A percentile compares a stretch with the other conserved stretches of the same genome.
These are phyloP conservation scores for Curvularia eragrostidis DNA, from an alignment of 2,329 filamentous ascomycete genomes.

Conservation along the genomic window DNA sequence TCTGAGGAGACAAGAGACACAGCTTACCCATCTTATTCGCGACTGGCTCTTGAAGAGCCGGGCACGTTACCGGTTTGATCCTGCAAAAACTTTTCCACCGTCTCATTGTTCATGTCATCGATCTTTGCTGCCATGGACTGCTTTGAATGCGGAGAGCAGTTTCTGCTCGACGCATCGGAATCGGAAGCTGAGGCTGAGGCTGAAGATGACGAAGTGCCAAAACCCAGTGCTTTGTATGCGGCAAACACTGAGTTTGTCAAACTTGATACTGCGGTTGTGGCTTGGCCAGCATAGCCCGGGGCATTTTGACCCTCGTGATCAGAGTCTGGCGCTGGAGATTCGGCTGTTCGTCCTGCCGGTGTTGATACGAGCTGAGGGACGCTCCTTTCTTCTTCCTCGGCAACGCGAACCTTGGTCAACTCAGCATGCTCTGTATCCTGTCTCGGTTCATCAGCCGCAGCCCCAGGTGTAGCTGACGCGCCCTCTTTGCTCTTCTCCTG, in stretches of 20 bases:
- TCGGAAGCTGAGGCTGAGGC: constrained; percentile 24
- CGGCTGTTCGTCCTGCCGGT: not conserved
- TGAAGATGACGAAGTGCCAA: constrained; percentile 39
- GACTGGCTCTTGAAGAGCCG: not conserved
- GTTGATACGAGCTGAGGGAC: not conserved
- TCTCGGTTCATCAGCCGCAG: not conserved
- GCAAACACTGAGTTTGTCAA: constrained; percentile 39
- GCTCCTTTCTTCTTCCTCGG: constrained; percentile 4
- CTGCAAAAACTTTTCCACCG: constrained; percentile 34
- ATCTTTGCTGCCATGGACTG: constrained; percentile 29
- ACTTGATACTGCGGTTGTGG: constrained; percentile 19
- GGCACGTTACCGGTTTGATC: constrained; percentile 25
- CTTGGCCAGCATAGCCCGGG: constrained; percentile 16
- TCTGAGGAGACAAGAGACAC: not conserved
- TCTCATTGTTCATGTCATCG: constrained; percentile 33
- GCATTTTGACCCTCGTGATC: constrained; percentile 12
- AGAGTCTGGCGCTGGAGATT: not conserved
- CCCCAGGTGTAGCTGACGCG: not conserved
- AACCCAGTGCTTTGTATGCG: constrained; percentile 40
- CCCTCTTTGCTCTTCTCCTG: constrained; percentile 8
- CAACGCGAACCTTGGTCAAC: constrained; percentile 1
- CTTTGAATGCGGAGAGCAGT: constrained; percentile 5
- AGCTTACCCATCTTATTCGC: not conserved
- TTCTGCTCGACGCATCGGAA: constrained; percentile 8
- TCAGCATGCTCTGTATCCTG: constrained; percentile 5